Evolutionary conservation across 305 asterid species (phyloP).

Genomic region (Solanum hybrid): DNA sequence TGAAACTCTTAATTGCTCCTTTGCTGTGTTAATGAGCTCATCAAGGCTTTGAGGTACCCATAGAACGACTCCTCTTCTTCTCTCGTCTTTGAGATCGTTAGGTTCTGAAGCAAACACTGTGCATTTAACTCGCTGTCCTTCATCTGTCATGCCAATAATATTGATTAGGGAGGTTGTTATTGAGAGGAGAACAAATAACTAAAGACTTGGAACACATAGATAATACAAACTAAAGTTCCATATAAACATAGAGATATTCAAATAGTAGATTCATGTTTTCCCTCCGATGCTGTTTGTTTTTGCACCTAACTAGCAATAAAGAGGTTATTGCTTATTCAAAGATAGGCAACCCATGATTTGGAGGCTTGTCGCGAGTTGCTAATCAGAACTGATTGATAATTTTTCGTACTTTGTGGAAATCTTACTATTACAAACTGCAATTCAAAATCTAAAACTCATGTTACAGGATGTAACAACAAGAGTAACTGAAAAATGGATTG

Average conservation of each 20-base stretch:
- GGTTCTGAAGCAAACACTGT: conserved; percentile 23
- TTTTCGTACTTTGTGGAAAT: neutral
- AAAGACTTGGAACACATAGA: neutral
- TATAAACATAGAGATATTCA: neutral
- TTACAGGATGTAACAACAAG: neutral
- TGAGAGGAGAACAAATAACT: neutral
- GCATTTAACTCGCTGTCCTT: conserved; percentile 14
- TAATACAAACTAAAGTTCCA: neutral
- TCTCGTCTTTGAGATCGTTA: conserved; percentile 18
- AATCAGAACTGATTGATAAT: neutral
- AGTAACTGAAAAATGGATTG: neutral
- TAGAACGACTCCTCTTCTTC: conserved; percentile 25
- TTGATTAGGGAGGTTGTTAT: neutral
- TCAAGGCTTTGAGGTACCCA: conserved; percentile 33
- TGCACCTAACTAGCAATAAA: neutral
- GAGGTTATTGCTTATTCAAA: neutral
- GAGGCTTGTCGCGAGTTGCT: neutral
- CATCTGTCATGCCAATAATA: conserved; percentile 10
- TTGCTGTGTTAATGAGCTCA: conserved; percentile 28
- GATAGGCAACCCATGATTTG: neutral
- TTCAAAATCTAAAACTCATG: neutral
- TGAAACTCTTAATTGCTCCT: conserved; percentile 11
- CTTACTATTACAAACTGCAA: neutral
- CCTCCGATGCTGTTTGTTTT: neutral
- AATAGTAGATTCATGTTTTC: neutral